Evolutionary conservation across 1,139 yeast species (phyloP).

Genomic region (Zygoascus meyerae): DNA sequence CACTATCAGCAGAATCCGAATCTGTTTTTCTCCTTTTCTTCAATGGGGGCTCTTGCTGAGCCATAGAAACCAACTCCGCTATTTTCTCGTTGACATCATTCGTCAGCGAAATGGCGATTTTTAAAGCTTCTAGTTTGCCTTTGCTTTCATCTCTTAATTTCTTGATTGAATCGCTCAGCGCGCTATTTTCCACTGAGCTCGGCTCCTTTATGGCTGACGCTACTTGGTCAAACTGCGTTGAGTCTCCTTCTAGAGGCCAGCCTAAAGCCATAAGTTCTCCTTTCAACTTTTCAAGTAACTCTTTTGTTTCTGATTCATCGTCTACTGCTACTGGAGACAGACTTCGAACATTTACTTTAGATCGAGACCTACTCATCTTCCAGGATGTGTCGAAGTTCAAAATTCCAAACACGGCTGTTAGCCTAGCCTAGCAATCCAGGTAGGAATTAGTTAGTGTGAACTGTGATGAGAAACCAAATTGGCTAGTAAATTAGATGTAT

Average conservation of each 20-base stretch:
- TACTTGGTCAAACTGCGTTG: constrained; percentile 1
- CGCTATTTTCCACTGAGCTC: constrained; percentile 4
- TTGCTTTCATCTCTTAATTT: background rate
- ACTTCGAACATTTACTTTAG: constrained; percentile 1
- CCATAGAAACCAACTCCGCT: no score
- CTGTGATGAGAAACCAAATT: no score
- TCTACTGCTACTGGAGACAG: constrained; percentile 6
- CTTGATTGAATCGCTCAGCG: background rate
- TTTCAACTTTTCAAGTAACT: background rate
- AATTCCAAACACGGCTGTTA: no score
- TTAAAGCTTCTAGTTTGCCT: background rate
- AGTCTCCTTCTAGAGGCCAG: constrained; percentile 7
- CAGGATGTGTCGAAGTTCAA: no score
- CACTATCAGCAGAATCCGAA: background rate
- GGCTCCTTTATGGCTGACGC: constrained; percentile 11
- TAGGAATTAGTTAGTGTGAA: no score
- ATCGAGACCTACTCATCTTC: constrained; percentile 5
- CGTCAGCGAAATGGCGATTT: no score
- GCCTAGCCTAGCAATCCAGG: no score
- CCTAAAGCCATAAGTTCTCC: background rate
- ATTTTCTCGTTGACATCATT: no score
- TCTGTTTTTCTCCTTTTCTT: constrained; percentile 8
- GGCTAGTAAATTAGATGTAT: no score
- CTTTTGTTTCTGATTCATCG: constrained; percentile 1
- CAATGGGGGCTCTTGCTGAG: constrained; percentile 3